These are phyloP conservation scores for Serendipita vermifera DNA, from an alignment of 768 basidiomycete genomes.

Conservation along the genomic window DNA sequence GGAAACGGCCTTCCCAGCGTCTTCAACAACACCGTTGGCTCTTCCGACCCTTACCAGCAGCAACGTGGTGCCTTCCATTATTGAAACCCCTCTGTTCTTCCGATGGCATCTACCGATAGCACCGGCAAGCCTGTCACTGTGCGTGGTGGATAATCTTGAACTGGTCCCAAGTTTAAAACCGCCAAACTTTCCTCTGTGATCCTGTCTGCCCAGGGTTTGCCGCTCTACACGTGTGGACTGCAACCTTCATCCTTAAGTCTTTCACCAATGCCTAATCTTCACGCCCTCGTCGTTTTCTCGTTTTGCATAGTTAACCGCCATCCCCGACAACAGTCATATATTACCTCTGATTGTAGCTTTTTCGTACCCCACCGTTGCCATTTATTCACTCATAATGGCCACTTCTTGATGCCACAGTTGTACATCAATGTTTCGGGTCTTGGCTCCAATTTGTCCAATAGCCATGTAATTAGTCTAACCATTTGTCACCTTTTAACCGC, in stretches of 20 bases:
- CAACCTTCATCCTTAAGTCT: no score
- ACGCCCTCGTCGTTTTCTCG: not conserved
- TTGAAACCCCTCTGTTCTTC: no score
- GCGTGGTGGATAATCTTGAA: no score
- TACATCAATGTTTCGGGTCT: constrained; percentile 4
- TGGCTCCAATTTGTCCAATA: constrained; percentile 10
- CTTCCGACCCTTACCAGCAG: not conserved
- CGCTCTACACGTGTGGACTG: no score
- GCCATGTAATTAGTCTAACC: constrained; percentile 2
- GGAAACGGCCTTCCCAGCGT: not conserved
- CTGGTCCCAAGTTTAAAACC: no score
- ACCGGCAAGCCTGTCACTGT: no score
- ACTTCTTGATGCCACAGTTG: constrained; percentile 10
- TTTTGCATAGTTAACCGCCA: no score
- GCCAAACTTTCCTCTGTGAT: no score
- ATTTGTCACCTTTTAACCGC: no score
- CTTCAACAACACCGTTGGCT: constrained; percentile 2
- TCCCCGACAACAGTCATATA: not conserved
- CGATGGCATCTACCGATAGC: no score
- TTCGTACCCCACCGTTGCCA: not conserved
- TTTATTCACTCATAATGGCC: not conserved
- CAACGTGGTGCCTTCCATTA: not conserved
- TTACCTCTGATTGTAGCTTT: not conserved
- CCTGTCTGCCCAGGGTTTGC: no score
- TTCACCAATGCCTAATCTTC: no score